Percentiles rank a stretch among this genome's conserved stretches.
phyloP scores from a whole-genome alignment of 306 rosid species.

The Hylodesmum podocarpum region DNA sequence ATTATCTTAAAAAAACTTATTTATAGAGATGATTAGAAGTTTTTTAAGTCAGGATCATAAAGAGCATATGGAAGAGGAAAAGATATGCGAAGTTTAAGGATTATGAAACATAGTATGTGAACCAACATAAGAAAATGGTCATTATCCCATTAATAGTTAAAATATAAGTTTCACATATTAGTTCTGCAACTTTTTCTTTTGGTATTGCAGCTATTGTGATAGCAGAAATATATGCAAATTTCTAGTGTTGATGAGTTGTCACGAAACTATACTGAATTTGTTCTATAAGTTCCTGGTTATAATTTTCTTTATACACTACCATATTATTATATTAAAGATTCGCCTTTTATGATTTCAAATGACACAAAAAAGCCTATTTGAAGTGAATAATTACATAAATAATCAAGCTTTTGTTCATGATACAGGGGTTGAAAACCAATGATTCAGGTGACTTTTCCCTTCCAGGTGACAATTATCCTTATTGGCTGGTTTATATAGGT shows the following conservation, averaged over 20 bases:
- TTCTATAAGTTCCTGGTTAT: no score
- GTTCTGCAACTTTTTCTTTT: not conserved
- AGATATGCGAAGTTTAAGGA: not conserved
- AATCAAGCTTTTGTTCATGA: not conserved
- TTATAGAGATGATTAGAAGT: no score
- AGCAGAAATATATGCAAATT: no score
- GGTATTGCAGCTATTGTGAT: no score
- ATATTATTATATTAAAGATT: no score
- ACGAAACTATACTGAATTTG: no score
- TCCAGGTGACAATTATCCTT: constrained; percentile 26
- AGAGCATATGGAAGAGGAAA: not conserved
- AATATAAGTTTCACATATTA: not conserved
- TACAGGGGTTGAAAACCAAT: constrained; percentile 15
- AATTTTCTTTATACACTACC: no score
- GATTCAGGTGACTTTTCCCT: not conserved
- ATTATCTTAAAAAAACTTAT: no score
- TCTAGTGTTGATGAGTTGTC: no score
- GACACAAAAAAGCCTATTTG: not conserved
- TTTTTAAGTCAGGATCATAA: not conserved
- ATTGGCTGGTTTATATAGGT: constrained; percentile 8
- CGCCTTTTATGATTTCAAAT: not conserved
- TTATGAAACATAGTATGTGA: not conserved
- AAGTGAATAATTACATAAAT: not conserved
- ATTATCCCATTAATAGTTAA: not conserved
- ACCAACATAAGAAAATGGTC: not conserved